phyloP scores from a whole-genome alignment of 768 basidiomycete species.

The Tylopilus intermedius region DNA sequence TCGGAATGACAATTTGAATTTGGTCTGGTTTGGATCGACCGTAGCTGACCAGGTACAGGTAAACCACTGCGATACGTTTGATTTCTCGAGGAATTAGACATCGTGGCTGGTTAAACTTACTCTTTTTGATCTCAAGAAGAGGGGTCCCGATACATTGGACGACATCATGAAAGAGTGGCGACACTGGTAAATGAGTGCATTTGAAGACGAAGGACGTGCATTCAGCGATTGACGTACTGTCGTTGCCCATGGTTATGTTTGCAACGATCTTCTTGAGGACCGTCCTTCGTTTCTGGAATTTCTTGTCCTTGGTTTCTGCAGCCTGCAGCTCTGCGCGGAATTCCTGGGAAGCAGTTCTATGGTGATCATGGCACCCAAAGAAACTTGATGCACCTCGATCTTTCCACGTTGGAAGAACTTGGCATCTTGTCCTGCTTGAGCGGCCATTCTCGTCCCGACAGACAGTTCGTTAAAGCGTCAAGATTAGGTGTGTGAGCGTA shows the following conservation, averaged over 20 bases:
- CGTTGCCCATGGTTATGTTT: conserved; percentile 99
- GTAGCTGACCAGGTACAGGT: conserved; percentile 96
- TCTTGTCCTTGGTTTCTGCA: conserved; percentile 94
- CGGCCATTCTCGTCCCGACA: conserved; percentile 31
- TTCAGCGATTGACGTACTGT: conserved; percentile 61
- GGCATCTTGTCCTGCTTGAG: conserved; percentile 75
- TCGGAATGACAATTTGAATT: conserved; percentile 85
- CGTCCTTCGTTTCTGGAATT: conserved; percentile 87
- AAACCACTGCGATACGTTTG: conserved; percentile 67
- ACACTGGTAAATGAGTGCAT: conserved; percentile 54
- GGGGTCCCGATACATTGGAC: conserved; percentile 94
- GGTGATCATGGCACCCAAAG: conserved; percentile 6
- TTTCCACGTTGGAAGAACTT: conserved; percentile 91
- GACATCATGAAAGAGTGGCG: conserved; percentile 90
- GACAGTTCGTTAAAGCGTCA: neutral
- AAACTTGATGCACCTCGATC: conserved; percentile 59
- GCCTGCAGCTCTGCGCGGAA: conserved; percentile 88
- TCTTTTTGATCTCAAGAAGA: conserved; percentile 97
- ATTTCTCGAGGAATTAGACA: neutral
- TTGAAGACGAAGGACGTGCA: conserved; percentile 11
- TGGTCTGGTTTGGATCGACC: conserved; percentile 91
- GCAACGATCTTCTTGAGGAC: conserved; percentile 97
- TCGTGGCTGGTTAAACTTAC: conserved; percentile 43
- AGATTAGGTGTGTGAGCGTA: conserved; percentile 2
- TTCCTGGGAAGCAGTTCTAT: conserved; percentile 47